phyloP scores from a whole-genome alignment of 2,329 filamentous ascomycete genomes.

The Xylogone sp. region DNA sequence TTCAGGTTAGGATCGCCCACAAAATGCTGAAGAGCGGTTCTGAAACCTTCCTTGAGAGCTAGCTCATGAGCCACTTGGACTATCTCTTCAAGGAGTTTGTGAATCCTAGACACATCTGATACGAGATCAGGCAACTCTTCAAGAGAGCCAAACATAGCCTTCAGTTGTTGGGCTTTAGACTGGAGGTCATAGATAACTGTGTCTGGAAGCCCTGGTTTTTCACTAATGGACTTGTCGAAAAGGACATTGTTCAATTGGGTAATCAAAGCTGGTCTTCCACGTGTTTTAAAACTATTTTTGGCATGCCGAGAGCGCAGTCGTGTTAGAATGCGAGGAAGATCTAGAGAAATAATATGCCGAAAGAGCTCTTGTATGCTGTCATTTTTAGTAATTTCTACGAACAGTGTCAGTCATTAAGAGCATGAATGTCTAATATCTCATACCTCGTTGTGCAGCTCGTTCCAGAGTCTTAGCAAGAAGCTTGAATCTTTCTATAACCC shows the following conservation, averaged over 20 bases:
- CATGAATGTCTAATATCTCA: neutral
- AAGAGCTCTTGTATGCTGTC: constrained; percentile 16
- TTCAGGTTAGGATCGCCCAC: constrained; percentile 10
- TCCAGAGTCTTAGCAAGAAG: constrained; percentile 15
- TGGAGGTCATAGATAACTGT: neutral
- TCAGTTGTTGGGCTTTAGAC: constrained; percentile 5
- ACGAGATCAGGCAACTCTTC: constrained; percentile 6
- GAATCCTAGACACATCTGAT: neutral
- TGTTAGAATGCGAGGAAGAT: constrained; percentile 17
- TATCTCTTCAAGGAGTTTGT: constrained; percentile 7
- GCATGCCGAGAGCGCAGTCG: constrained; percentile 19
- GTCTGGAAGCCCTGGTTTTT: neutral
- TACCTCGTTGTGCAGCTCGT: constrained; percentile 14
- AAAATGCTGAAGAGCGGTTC: constrained; percentile 4
- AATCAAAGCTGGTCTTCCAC: constrained; percentile 13
- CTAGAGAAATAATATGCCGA: constrained; percentile 17
- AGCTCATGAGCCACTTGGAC: constrained; percentile 4
- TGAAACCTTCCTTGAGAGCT: constrained; percentile 1
- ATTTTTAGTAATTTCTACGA: constrained; percentile 9
- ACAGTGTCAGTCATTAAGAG: neutral
- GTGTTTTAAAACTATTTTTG: constrained; percentile 6
- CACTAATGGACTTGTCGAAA: constrained; percentile 6
- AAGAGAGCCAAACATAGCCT: constrained; percentile 9
- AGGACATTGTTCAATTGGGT: constrained; percentile 8
- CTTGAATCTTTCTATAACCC: constrained; percentile 11